These are phyloP conservation scores for Darksidea phi DNA, from an alignment of 495 filamentous ascomycete species.

Conservation along the genomic window DNA sequence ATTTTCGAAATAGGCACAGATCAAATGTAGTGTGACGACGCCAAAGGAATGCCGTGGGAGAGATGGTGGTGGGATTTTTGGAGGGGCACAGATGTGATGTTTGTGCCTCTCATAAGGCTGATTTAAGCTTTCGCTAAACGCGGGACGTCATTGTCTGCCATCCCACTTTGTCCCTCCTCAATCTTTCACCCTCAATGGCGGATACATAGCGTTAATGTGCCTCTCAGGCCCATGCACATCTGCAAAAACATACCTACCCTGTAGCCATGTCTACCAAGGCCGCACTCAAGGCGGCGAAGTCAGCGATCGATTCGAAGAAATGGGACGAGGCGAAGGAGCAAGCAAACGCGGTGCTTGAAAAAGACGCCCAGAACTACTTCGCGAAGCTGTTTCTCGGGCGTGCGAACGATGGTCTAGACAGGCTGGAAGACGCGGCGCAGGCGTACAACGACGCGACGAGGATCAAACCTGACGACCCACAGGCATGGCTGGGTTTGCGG, in stretches of 20 bases:
- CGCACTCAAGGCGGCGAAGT: slow-evolving; percentile 77
- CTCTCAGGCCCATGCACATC: background rate
- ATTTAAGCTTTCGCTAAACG: slow-evolving; percentile 23
- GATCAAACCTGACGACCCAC: slow-evolving; percentile 59
- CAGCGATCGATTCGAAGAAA: slow-evolving; percentile 74
- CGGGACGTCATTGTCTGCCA: slow-evolving; percentile 4
- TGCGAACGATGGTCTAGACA: slow-evolving; percentile 70
- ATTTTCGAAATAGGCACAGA: background rate
- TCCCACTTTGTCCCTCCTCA: background rate
- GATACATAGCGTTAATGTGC: slow-evolving; percentile 1
- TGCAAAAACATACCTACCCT: background rate
- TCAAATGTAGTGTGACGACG: background rate
- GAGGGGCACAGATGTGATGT: background rate
- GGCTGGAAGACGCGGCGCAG: slow-evolving; percentile 66
- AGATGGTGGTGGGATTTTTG: slow-evolving; percentile 1
- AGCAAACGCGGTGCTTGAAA: slow-evolving; percentile 62
- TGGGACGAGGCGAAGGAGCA: slow-evolving; percentile 70
- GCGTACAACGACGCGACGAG: slow-evolving; percentile 74
- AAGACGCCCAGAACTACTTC: slow-evolving; percentile 78
- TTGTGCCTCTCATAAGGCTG: slow-evolving; percentile 23
- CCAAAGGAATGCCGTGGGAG: background rate
- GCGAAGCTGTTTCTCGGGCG: slow-evolving; percentile 81
- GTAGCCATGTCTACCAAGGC: slow-evolving; percentile 65
- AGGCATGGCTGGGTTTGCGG: slow-evolving; percentile 90
- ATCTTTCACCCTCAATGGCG: slow-evolving; percentile 1